These are phyloP conservation scores for Cicer yamashitae DNA, from an alignment of 306 rosid genomes.

Conservation along the genomic window DNA sequence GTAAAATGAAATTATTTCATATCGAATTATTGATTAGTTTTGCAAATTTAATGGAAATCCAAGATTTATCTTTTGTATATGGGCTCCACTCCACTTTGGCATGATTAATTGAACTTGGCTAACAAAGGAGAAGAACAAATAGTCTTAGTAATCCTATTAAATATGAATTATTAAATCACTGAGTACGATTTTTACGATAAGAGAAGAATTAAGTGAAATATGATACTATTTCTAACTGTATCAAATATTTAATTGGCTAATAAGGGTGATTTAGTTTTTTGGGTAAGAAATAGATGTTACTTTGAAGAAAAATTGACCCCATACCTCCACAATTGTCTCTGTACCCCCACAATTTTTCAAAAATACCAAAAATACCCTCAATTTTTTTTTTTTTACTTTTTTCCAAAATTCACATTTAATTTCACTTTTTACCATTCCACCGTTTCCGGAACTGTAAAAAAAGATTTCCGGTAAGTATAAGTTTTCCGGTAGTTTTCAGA, in stretches of 20 bases:
- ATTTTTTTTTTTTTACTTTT: no score
- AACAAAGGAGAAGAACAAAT: conserved; percentile 4
- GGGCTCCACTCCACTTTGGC: background rate
- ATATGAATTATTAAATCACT: conserved; percentile 2
- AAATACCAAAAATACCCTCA: no score
- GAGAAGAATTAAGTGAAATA: background rate
- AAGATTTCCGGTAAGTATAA: no score
- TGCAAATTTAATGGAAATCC: background rate
- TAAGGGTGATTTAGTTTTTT: background rate
- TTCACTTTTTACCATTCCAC: no score
- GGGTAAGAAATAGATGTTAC: background rate
- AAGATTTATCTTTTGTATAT: background rate
- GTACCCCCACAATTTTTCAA: no score
- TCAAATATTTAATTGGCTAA: background rate
- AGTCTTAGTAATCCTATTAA: background rate
- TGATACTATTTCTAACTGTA: background rate
- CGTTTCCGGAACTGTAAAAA: no score
- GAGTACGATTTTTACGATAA: background rate
- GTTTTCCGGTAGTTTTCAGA: no score
- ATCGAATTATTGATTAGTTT: no score
- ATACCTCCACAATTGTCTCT: no score
- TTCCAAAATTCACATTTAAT: no score
- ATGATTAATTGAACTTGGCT: conserved; percentile 30
- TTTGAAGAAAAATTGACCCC: background rate
- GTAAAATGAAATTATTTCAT: no score